These are phyloP conservation scores for Solanum chiquidenum DNA, from an alignment of 257 asterid species.

Conservation along the genomic window DNA sequence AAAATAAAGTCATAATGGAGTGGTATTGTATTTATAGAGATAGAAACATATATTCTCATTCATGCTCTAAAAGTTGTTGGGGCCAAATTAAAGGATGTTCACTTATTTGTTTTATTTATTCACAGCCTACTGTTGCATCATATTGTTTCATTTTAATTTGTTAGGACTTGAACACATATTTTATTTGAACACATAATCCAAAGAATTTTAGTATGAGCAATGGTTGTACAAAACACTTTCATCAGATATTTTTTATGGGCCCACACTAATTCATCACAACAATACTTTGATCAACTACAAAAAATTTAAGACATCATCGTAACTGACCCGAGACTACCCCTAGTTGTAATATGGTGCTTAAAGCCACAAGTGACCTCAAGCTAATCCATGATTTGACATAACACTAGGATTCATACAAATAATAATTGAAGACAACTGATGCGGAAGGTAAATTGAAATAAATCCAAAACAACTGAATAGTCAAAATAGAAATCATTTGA, in stretches of 20 bases:
- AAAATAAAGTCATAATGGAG: not conserved
- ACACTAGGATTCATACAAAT: not conserved
- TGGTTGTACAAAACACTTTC: too few species aligned
- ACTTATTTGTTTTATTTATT: not conserved
- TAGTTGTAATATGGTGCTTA: too few species aligned
- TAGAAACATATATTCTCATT: not conserved
- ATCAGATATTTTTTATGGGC: not conserved
- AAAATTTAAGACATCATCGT: not conserved
- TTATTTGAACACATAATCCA: not conserved
- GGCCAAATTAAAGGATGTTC: not conserved
- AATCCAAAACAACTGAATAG: not conserved
- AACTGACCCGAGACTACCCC: not conserved
- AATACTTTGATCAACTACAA: not conserved
- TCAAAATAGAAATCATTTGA: not conserved
- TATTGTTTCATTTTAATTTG: not conserved
- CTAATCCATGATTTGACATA: not conserved
- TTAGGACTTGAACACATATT: not conserved
- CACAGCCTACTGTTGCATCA: not conserved
- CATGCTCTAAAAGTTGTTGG: not conserved
- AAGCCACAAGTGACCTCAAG: not conserved
- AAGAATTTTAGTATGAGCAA: too few species aligned
- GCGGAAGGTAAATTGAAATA: not conserved
- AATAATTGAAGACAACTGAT: not conserved
- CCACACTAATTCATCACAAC: not conserved
- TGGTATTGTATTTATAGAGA: not conserved